Conservation (phyloP, 1,139 yeast species). For the Debaryomyces subglobosus region DNA sequence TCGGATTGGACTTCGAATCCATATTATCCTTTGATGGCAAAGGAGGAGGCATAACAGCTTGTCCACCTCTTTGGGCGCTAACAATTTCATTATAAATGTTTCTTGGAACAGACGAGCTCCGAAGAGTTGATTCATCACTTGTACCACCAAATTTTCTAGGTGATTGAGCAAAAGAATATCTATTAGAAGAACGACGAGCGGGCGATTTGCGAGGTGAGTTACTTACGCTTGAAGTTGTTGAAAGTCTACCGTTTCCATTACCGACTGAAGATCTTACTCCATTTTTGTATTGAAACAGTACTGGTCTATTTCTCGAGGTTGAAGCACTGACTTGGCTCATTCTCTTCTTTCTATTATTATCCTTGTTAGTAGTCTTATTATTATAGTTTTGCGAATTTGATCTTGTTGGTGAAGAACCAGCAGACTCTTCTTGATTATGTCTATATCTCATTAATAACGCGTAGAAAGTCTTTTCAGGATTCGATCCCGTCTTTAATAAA, state of each 20-base stretch:
- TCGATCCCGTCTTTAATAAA: conserved; percentile 58
- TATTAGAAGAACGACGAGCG: conserved; percentile 16
- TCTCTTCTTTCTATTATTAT: conserved; percentile 47
- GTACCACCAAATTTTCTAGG: conserved; percentile 21
- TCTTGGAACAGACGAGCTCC: conserved; percentile 43
- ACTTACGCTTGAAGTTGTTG: conserved; percentile 37
- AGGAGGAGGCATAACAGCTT: conserved; percentile 41
- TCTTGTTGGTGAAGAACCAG: conserved; percentile 20
- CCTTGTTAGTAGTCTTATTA: conserved; percentile 22
- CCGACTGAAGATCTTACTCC: conserved; percentile 26
- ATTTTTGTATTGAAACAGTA: conserved; percentile 51
- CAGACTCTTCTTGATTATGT: conserved; percentile 44
- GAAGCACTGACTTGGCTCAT: conserved; percentile 56
- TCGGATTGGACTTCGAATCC: conserved; percentile 20
- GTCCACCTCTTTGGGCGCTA: conserved; percentile 37
- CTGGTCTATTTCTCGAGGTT: conserved; percentile 57
- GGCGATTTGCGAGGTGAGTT: conserved; percentile 33
- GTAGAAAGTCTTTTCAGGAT: conserved; percentile 76
- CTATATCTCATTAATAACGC: conserved; percentile 63
- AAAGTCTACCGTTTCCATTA: conserved; percentile 26
- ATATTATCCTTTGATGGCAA: conserved; percentile 45
- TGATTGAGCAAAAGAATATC: conserved; percentile 26
- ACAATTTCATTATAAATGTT: conserved; percentile 52
- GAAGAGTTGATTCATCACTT: conserved; percentile 15
- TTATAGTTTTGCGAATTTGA: conserved; percentile 18